Base-by-base conservation (phyloP, 2,329 filamentous ascomycete genomes). In the Colletotrichum gloeosporioides region DNA sequence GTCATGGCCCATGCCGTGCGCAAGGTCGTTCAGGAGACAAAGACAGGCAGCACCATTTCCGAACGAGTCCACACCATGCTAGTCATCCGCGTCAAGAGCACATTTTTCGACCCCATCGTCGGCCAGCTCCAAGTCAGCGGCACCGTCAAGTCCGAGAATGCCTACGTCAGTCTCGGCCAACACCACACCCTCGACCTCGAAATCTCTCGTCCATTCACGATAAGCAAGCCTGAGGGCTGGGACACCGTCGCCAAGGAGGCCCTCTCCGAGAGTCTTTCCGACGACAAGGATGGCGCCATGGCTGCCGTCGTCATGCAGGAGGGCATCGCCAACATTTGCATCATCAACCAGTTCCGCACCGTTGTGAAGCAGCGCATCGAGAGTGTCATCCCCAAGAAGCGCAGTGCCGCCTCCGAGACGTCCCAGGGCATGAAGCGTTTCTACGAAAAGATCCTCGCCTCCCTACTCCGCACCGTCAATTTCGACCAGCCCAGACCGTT, bases 271-370 rank as follows among this genome's bases (percentile, higher is more conserved):
- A 94, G 96, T 1, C 90, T 96, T 16, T 93, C 95, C 80, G 92
- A 95, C 79, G 93, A 95, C 78, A 93, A 93, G 81, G 93, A 94
- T 77, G 96, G 95, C 1, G 94, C 96, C 77, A 90, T 98, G 22
- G 95, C 96, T 71, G 96, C 97, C 0, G 93, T 99, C 1, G 95
- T 99, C 29, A 96, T 99, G 94, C 95, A 98, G 80, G 96, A 99
- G 81, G 94, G 95, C 18, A 85, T 95, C 18, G 94, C 95, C 73
- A 95, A 96, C 83, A 94, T 97, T 78, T 96, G 95, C 84, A 89
- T 96, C 27, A 94, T 97, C 71, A 96, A 94, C 4, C 93, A 95
- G 81, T 93, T 94, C 83, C 94, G 95, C 79, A 96, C 95, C 5
- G 90, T 96, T 32, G 85, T 96, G 72, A 93, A 95, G 79, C 92